Base-by-base conservation (phyloP, 257 asterid genomes). In the Galeopsis tetrahit region DNA sequence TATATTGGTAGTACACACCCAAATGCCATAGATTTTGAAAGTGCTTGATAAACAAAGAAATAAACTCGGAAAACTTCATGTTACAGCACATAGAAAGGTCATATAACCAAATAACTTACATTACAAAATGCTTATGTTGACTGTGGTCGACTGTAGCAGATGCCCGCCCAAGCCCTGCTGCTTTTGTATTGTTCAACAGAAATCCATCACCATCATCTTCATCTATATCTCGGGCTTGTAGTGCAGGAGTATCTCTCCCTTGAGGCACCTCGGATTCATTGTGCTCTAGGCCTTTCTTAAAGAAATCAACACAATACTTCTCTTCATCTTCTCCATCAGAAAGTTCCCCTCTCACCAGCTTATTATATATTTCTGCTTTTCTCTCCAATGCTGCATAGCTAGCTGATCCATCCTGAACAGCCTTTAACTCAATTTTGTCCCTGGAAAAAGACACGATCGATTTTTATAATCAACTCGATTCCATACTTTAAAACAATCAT, bases 341-440 rank as follows among this genome's bases (percentile, higher is more conserved):
- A 74, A 94, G 80, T 72, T 94, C 99, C 66, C 99, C 97, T 62
- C 84, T 88, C 59, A 83, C 85, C 68, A 94, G 88, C 81, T 91
- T 94, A 68, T 88, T 80, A 53, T 91, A 94, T 75, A 94, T 43
- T 75, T 75, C 90, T n/a, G 97, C 95, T 77, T 94, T 91, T 76
- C 79, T 86, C 90, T 94, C 99, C 69, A 94, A 78, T 67, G 99
- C 97, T 11, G 93, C 97, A 80, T 91, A 90, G 86, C 98, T 88
- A 52, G 90, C 90, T 68, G 98, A 77, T 67, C 99, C 98, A 49
- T 91, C 99, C 43, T 81, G 83, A 31, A 87, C 87, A 69, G 99
- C 97, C 85, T 94, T 94, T 39, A 91, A 79, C 90, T 91, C 99
- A 64, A 94, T 88, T 80, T 91, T 94, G 75, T 94, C 99, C 93